These are phyloP conservation scores for Cercospora citrullina DNA, from an alignment of 2,329 filamentous ascomycete species.

Conservation along the genomic window DNA sequence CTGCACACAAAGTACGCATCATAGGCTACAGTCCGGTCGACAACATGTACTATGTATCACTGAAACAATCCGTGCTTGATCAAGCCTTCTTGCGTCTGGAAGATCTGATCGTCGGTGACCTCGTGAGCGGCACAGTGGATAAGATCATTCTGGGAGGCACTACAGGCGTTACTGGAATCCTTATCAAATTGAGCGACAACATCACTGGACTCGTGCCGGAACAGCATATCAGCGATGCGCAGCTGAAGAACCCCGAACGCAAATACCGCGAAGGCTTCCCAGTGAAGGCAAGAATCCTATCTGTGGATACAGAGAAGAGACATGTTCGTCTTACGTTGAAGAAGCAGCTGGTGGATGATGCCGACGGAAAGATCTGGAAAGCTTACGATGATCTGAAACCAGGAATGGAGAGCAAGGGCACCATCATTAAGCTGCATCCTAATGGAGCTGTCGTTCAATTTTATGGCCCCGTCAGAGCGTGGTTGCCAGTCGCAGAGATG, in stretches of 20 bases:
- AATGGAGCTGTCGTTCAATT: slow-evolving; percentile 90
- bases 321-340: slow-evolving; percentile 87
- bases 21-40: slow-evolving; percentile 86
- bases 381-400: slow-evolving; percentile 71
- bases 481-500: slow-evolving; percentile 94
- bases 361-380: slow-evolving; percentile 72
- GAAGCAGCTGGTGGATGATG: slow-evolving; percentile 77
- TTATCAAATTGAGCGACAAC: slow-evolving; percentile 81
- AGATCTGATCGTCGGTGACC: slow-evolving; percentile 77
- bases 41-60: slow-evolving; percentile 79
- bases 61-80: slow-evolving; percentile 78
- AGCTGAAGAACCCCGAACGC: slow-evolving; percentile 88
- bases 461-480: slow-evolving; percentile 79
- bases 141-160: slow-evolving; percentile 78
- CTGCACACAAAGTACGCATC: slow-evolving; percentile 77
- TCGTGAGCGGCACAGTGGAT: slow-evolving; percentile 80
- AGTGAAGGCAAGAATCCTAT: slow-evolving; percentile 83
- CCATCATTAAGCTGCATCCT: slow-evolving; percentile 75
- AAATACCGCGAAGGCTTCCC: slow-evolving; percentile 87
- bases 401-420: slow-evolving; percentile 79
- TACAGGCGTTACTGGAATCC: slow-evolving; percentile 75
- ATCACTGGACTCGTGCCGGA: slow-evolving; percentile 87
- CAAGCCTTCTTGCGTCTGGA: slow-evolving; percentile 90
- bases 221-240: slow-evolving; percentile 83
- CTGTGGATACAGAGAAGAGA: slow-evolving; percentile 70